Evolutionary conservation across 129 eudicot species (phyloP).

Genomic region (Pulicaria dysenterica): DNA sequence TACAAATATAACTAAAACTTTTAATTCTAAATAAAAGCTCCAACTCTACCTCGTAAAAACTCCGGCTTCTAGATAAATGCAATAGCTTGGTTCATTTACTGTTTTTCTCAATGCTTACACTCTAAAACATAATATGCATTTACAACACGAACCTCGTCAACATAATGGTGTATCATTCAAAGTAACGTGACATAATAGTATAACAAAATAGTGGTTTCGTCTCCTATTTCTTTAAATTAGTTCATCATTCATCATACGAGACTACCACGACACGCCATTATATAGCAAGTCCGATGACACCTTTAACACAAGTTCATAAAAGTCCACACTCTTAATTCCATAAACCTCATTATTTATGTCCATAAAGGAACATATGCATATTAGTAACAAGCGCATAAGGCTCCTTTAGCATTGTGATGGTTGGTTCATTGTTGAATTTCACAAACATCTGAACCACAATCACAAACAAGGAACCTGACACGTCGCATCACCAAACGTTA

Average conservation of each 20-base stretch:
- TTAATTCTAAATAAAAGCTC: no score
- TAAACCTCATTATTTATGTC: conserved; percentile 27
- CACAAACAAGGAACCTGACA: not conserved
- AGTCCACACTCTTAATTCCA: conserved; percentile 15
- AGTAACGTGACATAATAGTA: not conserved
- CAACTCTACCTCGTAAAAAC: no score
- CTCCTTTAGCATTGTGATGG: conserved; percentile 15
- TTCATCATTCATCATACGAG: not conserved
- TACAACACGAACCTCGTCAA: not conserved
- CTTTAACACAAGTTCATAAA: not conserved
- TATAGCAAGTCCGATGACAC: not conserved
- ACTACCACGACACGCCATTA: not conserved
- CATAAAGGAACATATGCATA: conserved; percentile 22
- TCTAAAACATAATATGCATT: not conserved
- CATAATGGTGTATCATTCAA: not conserved
- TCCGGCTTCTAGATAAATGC: no score
- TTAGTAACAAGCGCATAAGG: conserved; percentile 2
- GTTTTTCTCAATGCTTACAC: not conserved
- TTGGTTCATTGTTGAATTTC: not conserved
- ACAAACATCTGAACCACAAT: conserved; percentile 13
- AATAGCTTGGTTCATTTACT: no score
- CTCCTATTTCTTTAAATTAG: not conserved
- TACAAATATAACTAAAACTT: no score
- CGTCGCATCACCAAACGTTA: not conserved
- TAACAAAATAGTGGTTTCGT: not conserved